Evolutionary conservation across 805 yeast genomes (phyloP), one percentile per base, ranked within the genome.

Genomic region (Candida arabinofermentans): DNA sequence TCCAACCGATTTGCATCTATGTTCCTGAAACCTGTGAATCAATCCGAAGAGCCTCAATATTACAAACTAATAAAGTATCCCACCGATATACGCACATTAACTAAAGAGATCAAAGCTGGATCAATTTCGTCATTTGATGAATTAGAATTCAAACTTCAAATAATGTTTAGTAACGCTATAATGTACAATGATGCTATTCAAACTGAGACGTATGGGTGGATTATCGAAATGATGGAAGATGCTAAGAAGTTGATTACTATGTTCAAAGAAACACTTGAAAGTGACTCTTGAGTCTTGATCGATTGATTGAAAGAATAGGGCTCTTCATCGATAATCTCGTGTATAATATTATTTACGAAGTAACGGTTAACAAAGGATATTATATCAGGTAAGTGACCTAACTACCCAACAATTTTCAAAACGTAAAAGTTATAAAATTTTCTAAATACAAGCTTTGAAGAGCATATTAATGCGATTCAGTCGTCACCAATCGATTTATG

Each of bases 141-240:
- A 43, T 65, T 86, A 18, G 87, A 86, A 50, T 66, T 83, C 38
- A 86, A 83, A 47, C 67, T 86, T 34, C 72, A 81, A 66, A 66
- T 81, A 44, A 84, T 86, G 93, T 84, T 83, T 64, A 83, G 91
- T 39, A 86, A 86, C 59, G 86, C 91, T 14, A 74, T 86, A 14
- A 86, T 86, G 93, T 86, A 81, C 64, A 86, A 86, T 59, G 75
- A 75, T 51, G 71, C 77, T 46, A 41, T 49, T 24, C 79, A 74
- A 45, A 75, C 80, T 22, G 87, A 81, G 40, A 70, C 83, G 46
- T 77, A 75, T 33, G 59, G 63, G 27, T 74, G 86, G 72, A 76
- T 88, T 1, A 65, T 72, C 47, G 86, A 79, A 49, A 84, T 86
- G 91, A 80, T 77, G 65, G 65, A 69, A 32, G 93, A 84, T 38